Evolutionary conservation across 2,329 filamentous ascomycete species (phyloP), one percentile per base, ranked within the genome.

Genomic region (Ambrosiella xylebori): DNA sequence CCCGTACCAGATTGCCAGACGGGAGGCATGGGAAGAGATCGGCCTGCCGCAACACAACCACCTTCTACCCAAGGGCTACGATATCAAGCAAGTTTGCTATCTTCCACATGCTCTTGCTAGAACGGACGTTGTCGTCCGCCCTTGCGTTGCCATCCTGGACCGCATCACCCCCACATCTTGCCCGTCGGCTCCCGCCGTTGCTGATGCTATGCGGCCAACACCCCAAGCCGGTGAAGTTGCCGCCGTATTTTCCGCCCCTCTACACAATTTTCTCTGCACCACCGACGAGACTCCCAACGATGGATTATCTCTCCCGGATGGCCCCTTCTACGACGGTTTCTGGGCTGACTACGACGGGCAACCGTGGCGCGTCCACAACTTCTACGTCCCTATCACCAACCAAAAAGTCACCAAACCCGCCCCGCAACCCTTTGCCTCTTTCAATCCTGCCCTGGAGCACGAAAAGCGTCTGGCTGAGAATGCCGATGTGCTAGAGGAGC

Each of bases 21-120:
- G 91, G 62, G 91, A 97, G 74, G 90, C 91, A 0, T 86, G 79
- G 68, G 91, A 97, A 69, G 91, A 97, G 69, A 95, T 97, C 63
- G 91, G 91, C 1, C 80, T 97, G 2, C 87, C 91, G 1, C 76
- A 84, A 65, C 76, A 82, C 64, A 81, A 89, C 66, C 65, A 68
- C 59, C 79, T 79, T 61, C 76, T 95, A 37, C 87, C 88, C 1
- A 72, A 74, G 11, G 87, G 87, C 0, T 96, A 95, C 71, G 76
- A 77, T 57, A 84, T 97, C 63, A 90, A 96, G 70, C 85, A 93
- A 66, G 80, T 97, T 49, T 94, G 89, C 71, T 80, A 85, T 66
- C 76, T 97, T 2, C 91, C 91, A 35, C 81, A 81, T 58, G 85
- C 80, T 65, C 76, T 90, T 13, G 85, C 86, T 7, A 79, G 80